Evolutionary conservation across 2,329 filamentous ascomycete species (phyloP).

Genomic region (Aspergillus melleus): DNA sequence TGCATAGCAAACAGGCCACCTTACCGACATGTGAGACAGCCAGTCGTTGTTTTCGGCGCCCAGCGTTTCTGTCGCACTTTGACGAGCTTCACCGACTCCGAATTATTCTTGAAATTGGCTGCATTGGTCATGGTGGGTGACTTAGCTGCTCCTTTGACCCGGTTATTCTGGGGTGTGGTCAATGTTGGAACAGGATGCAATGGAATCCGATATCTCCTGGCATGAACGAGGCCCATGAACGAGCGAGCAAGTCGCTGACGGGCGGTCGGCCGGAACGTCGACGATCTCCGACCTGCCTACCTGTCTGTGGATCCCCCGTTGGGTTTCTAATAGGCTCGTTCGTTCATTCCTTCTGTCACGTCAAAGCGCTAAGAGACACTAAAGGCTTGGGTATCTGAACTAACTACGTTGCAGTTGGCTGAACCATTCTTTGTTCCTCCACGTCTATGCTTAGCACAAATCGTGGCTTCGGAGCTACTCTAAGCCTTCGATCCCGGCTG

Average conservation of each 20-base stretch:
- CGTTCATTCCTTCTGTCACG: not conserved
- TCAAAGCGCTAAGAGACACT: no score
- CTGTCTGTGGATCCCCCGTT: not conserved
- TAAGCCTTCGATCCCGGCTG: conserved; percentile 7
- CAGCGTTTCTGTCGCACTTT: conserved; percentile 1
- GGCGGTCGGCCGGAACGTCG: not conserved
- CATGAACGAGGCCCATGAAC: not conserved
- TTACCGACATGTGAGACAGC: conserved; percentile 5
- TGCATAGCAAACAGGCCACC: not conserved
- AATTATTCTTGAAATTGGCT: not conserved
- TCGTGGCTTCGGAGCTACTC: not conserved
- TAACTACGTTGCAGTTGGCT: not conserved
- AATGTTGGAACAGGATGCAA: not conserved
- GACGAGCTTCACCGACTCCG: not conserved
- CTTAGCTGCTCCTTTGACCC: not conserved
- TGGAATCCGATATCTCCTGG: not conserved
- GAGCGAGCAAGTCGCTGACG: not conserved
- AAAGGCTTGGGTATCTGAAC: not conserved
- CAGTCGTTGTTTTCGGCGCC: conserved; percentile 3
- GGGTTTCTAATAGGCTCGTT: not conserved
- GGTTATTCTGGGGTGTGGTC: not conserved
- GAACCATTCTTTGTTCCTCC: not conserved
- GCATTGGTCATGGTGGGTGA: not conserved
- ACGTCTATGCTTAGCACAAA: not conserved
- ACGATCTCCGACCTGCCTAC: no score